Percentiles rank a stretch among this genome's conserved stretches.
These are phyloP conservation scores for Penicillium frequentans DNA, from an alignment of 2,329 filamentous ascomycete species.

Conservation along the genomic window DNA sequence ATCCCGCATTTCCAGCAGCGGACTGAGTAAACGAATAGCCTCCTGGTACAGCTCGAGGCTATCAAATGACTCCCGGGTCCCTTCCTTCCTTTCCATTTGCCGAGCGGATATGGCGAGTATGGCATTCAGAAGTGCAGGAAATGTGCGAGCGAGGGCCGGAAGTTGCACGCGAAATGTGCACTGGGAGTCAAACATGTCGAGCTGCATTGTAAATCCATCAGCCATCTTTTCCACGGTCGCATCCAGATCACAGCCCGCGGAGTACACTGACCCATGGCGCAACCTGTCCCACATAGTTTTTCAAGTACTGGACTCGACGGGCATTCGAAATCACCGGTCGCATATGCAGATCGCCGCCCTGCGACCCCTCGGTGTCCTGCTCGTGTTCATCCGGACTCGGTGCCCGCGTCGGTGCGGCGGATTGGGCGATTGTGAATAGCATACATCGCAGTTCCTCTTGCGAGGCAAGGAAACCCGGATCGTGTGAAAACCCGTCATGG, in stretches of 20 bases:
- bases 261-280: slow-evolving; percentile 49
- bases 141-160: slow-evolving; percentile 50
- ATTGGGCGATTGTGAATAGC: slow-evolving; percentile 48
- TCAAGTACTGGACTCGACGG: slow-evolving; percentile 42
- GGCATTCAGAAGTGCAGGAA: slow-evolving; percentile 49
- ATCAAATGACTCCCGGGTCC: slow-evolving; percentile 46
- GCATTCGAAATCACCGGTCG: slow-evolving; percentile 32
- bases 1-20: slow-evolving; percentile 49
- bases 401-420: slow-evolving; percentile 44
- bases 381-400: slow-evolving; percentile 32
- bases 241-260: background rate
- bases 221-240: background rate
- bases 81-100: slow-evolving; percentile 54
- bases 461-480: slow-evolving; percentile 47
- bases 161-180: slow-evolving; percentile 55
- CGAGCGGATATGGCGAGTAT: slow-evolving; percentile 56
- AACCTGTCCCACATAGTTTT: slow-evolving; percentile 55
- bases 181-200: slow-evolving; percentile 58
- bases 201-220: slow-evolving; percentile 29
- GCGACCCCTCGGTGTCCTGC: slow-evolving; percentile 4
- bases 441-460: slow-evolving; percentile 48
- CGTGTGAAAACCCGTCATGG: slow-evolving; percentile 33
- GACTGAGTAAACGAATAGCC: slow-evolving; percentile 51
- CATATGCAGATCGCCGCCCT: slow-evolving; percentile 1
- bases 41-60: slow-evolving; percentile 57